phyloP scores from a whole-genome alignment of 2,329 filamentous ascomycete genomes.

The Botrytis medusae region DNA sequence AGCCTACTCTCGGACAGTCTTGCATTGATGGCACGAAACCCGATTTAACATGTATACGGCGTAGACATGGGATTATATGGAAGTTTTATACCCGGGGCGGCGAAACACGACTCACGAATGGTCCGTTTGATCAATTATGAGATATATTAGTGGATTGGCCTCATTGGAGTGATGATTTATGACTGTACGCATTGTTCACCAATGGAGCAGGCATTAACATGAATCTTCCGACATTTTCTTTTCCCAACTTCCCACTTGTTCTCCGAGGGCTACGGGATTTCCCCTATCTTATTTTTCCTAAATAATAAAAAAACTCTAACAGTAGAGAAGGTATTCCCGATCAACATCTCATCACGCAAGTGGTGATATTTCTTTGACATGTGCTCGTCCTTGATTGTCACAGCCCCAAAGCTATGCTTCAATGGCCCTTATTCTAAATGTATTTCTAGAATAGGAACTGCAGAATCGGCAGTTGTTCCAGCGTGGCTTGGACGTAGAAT shows the following conservation, averaged over 20 bases:
- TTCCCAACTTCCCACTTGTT: not conserved
- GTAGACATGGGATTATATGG: constrained; percentile 7
- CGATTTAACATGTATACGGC: constrained; percentile 2
- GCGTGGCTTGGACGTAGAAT: not conserved
- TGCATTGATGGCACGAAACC: constrained; percentile 32
- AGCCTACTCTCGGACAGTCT: constrained; percentile 19
- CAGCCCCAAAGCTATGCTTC: not conserved
- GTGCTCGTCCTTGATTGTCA: constrained; percentile 5
- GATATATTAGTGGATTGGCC: constrained; percentile 9
- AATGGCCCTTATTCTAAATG: not conserved
- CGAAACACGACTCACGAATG: constrained; percentile 15
- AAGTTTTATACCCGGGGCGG: not conserved
- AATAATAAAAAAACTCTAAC: not conserved
- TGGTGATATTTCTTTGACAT: not conserved
- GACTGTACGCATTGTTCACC: constrained; percentile 12
- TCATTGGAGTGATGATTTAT: constrained; percentile 9
- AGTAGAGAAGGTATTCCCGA: not conserved
- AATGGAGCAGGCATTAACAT: constrained; percentile 17
- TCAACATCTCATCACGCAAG: not conserved
- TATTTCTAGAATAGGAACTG: constrained; percentile 9
- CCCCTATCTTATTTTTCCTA: not conserved
- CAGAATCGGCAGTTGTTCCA: constrained; percentile 13
- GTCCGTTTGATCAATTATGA: constrained; percentile 14
- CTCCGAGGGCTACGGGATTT: constrained; percentile 4
- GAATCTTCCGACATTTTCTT: not conserved